These are phyloP conservation scores for Neofusicoccum laricinum DNA, from an alignment of 2,329 filamentous ascomycete genomes.

Conservation along the genomic window DNA sequence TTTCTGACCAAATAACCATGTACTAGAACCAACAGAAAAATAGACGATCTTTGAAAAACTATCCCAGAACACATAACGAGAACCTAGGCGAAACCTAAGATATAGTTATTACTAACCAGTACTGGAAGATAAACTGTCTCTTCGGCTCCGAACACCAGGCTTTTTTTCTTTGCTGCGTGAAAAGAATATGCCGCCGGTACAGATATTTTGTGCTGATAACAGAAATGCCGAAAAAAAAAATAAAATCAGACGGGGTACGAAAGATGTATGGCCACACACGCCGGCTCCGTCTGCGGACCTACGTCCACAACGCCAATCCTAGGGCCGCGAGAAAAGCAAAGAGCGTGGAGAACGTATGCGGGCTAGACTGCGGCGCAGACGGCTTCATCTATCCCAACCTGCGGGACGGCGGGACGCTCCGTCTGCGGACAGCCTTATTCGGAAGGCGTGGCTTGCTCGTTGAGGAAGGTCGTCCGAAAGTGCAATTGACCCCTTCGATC, in stretches of 20 bases:
- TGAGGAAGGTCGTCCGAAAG: constrained; percentile 9
- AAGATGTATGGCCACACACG: neutral
- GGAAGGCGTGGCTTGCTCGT: neutral
- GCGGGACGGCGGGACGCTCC: constrained; percentile 6
- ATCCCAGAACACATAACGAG: neutral
- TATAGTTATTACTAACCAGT: constrained; percentile 11
- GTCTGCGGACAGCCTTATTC: neutral
- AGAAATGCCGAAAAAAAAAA: neutral
- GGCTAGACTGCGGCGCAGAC: neutral
- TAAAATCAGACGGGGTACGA: neutral
- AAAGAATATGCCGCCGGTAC: constrained; percentile 13
- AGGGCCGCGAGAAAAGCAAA: constrained; percentile 1
- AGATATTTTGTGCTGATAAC: constrained; percentile 6
- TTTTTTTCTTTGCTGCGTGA: constrained; percentile 6
- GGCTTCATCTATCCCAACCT: constrained; percentile 6
- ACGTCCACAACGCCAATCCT: neutral
- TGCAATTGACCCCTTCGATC: neutral
- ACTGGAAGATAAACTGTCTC: constrained; percentile 11
- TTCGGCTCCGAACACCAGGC: constrained; percentile 14
- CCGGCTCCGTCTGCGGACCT: neutral
- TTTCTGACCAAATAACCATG: constrained; percentile 4
- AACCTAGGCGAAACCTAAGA: constrained; percentile 6
- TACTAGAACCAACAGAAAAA: neutral
- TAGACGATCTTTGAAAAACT: neutral
- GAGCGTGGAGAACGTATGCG: neutral